These are phyloP conservation scores for Fennellomyces sp. DNA, from an alignment of 371 early-diverging fungal genomes.

Conservation along the genomic window DNA sequence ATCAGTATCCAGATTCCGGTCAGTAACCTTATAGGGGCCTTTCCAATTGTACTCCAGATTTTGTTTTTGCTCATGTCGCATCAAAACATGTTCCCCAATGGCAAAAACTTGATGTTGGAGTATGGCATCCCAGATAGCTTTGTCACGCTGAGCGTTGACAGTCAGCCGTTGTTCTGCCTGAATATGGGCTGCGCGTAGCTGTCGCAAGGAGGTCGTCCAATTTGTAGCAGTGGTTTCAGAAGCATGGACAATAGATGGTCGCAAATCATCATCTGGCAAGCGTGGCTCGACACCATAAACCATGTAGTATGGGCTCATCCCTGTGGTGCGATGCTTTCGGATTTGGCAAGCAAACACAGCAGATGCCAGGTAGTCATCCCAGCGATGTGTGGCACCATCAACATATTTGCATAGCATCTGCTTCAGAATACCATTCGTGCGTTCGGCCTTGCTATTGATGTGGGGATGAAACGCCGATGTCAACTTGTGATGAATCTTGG, in stretches of 20 bases:
- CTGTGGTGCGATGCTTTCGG: constrained; percentile 1
- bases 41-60: constrained; percentile 14
- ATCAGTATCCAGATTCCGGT: not conserved
- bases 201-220: not conserved
- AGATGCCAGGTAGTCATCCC: constrained; percentile 11
- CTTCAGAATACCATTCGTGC: constrained; percentile 13
- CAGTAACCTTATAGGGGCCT: constrained; percentile 10
- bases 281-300: constrained; percentile 19
- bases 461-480: constrained; percentile 15
- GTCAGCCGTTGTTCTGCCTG: constrained; percentile 10
- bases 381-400: constrained; percentile 9
- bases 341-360: constrained; percentile 12
- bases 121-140: constrained; percentile 20
- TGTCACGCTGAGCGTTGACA: constrained; percentile 15
- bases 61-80: constrained; percentile 8
- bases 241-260: constrained; percentile 1
- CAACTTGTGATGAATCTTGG: constrained; percentile 6
- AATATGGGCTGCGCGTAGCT: not conserved
- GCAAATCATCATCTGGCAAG: constrained; percentile 14
- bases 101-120: constrained; percentile 7
- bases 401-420: constrained; percentile 20
- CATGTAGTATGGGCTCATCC: constrained; percentile 8
- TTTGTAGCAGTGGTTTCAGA: not conserved
- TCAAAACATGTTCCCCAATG: constrained; percentile 15
- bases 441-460: constrained; percentile 22